A percentile compares a stretch with the other conserved stretches of the same genome.
Evolutionary conservation across 768 basidiomycete genomes (phyloP).

Genomic region (Serendipita sp.): DNA sequence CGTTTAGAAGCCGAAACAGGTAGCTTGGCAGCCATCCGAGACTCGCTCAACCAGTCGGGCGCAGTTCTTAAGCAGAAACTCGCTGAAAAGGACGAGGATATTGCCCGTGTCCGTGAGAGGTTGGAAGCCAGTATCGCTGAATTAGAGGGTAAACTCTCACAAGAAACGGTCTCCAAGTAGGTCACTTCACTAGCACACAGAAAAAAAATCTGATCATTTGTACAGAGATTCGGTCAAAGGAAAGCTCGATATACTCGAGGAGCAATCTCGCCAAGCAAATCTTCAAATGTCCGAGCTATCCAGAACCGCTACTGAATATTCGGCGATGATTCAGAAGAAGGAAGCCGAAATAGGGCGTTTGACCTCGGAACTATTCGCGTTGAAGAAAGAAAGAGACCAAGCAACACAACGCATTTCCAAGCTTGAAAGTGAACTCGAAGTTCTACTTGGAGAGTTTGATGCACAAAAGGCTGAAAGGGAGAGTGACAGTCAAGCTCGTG

Average conservation of each 20-base stretch:
- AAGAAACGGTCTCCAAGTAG: slow-evolving; percentile 49
- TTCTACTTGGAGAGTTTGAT: slow-evolving; percentile 42
- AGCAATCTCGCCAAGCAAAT: slow-evolving; percentile 50
- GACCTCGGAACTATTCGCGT: slow-evolving; percentile 32
- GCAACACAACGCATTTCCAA: slow-evolving; percentile 46
- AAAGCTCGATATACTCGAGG: slow-evolving; percentile 45
- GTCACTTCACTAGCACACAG: slow-evolving; percentile 14
- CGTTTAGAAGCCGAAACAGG: slow-evolving; percentile 44
- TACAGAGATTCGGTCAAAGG: slow-evolving; percentile 45
- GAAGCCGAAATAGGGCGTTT: slow-evolving; percentile 51
- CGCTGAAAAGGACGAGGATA: slow-evolving; percentile 63
- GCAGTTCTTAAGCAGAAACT: slow-evolving; percentile 57
- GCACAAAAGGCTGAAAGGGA: slow-evolving; percentile 41
- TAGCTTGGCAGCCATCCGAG: slow-evolving; percentile 37
- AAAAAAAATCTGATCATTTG: not conserved
- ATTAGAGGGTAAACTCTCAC: slow-evolving; percentile 50
- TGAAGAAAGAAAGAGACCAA: slow-evolving; percentile 37
- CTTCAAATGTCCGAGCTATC: slow-evolving; percentile 63
- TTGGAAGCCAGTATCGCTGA: slow-evolving; percentile 48
- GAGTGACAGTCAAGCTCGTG: slow-evolving; percentile 28
- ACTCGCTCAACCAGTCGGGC: slow-evolving; percentile 43
- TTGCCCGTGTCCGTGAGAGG: slow-evolving; percentile 55
- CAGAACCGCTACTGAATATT: slow-evolving; percentile 61
- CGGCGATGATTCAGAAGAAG: slow-evolving; percentile 56
- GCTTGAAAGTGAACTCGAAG: slow-evolving; percentile 52